Percentiles rank a stretch among this genome's conserved stretches.
Evolutionary conservation across 352 stramenopile species (phyloP).

Genomic region (Pseudoperonospora humuli): DNA sequence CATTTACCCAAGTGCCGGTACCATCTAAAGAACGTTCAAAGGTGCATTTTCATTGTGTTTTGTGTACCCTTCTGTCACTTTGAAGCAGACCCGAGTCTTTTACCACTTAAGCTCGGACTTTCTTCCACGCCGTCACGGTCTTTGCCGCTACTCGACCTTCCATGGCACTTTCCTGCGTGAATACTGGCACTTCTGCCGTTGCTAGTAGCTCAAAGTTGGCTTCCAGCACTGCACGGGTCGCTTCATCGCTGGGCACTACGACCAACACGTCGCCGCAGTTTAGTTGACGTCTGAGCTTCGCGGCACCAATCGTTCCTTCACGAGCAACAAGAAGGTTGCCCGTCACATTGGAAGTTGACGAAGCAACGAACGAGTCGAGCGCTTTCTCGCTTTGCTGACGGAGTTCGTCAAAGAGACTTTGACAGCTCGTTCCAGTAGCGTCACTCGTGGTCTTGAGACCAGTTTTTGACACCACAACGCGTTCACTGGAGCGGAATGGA

Average conservation of each 20-base stretch:
- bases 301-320: slow-evolving; percentile 33
- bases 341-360: slow-evolving; percentile 20
- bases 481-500: slow-evolving; percentile 49
- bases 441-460: not conserved
- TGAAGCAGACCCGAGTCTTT: not conserved
- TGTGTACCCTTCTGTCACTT: no score
- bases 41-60: slow-evolving; percentile 6
- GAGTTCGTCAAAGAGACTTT: slow-evolving; percentile 48
- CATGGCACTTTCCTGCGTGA: slow-evolving; percentile 39
- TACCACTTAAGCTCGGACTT: slow-evolving; percentile 19
- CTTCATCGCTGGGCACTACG: slow-evolving; percentile 36
- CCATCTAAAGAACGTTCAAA: not conserved
- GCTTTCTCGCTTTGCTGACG: slow-evolving; percentile 49
- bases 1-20: not conserved
- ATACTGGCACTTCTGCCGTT: slow-evolving; percentile 38
- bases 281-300: slow-evolving; percentile 46
- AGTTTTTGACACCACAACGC: slow-evolving; percentile 24
- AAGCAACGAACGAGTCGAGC: slow-evolving; percentile 45
- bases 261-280: slow-evolving; percentile 46
- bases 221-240: slow-evolving; percentile 21
- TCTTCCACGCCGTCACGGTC: slow-evolving; percentile 44
- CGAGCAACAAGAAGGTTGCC: slow-evolving; percentile 25
- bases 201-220: slow-evolving; percentile 41
- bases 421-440: slow-evolving; percentile 11
- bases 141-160: slow-evolving; percentile 42